Evolutionary conservation across 345 rosid genomes (phyloP).

Genomic region (Populus alba): DNA sequence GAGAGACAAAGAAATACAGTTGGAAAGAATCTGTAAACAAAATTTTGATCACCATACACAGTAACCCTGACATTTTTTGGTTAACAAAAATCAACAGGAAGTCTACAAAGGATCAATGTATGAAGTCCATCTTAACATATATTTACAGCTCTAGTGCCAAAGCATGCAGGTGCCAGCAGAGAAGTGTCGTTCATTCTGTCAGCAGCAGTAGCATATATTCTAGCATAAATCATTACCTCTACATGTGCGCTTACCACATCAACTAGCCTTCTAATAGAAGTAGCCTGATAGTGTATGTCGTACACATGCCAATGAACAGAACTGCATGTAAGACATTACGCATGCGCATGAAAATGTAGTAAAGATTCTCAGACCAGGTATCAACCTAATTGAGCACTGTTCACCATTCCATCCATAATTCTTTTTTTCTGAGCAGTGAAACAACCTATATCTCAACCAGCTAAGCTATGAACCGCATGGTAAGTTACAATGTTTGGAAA

Average conservation of each 20-base stretch:
- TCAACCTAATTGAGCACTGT: conserved; percentile 10
- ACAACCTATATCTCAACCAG: conserved; percentile 5
- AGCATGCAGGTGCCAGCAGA: background rate
- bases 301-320: conserved; percentile 5
- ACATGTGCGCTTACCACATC: conserved; percentile 1
- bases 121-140: background rate
- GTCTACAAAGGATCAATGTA: background rate
- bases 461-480: conserved; percentile 6
- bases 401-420: background rate
- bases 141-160: background rate
- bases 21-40: background rate
- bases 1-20: background rate
- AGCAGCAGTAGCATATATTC: background rate
- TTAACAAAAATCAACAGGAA: background rate
- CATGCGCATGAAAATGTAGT: background rate
- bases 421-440: background rate
- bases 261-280: conserved; percentile 3
- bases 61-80: background rate
- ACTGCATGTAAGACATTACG: conserved; percentile 15
- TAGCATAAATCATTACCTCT: background rate
- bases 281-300: background rate
- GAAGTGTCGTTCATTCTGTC: background rate
- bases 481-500: background rate
- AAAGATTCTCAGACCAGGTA: conserved; percentile 19
- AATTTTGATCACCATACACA: background rate